A percentile compares a stretch with the other conserved stretches of the same genome.
Conservation (phyloP, 257 asterid genomes). For the Striga asiatica region DNA sequence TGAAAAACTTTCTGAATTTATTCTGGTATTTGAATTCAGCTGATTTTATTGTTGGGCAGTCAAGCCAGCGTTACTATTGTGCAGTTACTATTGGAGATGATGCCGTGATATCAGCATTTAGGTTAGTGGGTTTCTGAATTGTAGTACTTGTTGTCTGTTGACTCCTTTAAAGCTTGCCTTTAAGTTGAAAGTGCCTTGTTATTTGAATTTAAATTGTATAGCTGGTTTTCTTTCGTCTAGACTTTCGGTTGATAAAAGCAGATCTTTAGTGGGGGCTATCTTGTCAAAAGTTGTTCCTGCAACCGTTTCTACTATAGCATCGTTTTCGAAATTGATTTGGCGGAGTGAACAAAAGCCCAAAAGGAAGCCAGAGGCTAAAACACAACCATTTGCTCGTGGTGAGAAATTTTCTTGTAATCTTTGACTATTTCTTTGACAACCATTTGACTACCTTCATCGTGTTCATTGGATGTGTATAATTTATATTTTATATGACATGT, state of each 20-base stretch:
- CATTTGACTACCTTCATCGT: background rate
- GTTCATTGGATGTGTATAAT: background rate
- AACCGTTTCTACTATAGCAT: slow-evolving; percentile 82
- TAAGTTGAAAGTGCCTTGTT: slow-evolving; percentile 6
- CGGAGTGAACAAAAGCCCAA: slow-evolving; percentile 45
- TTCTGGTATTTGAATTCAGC: slow-evolving; percentile 78
- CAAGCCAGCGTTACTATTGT: slow-evolving; percentile 77
- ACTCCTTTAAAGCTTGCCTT: background rate
- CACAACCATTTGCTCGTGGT: slow-evolving; percentile 88
- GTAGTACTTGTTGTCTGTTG: slow-evolving; percentile 3
- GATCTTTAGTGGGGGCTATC: slow-evolving; percentile 92
- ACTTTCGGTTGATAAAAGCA: slow-evolving; percentile 78
- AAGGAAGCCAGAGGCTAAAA: slow-evolving; percentile 56
- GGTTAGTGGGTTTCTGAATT: slow-evolving; percentile 39
- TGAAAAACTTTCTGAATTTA: slow-evolving; percentile 44
- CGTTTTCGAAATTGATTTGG: slow-evolving; percentile 81
- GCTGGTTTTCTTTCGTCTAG: slow-evolving; percentile 30
- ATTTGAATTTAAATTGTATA: slow-evolving; percentile 10
- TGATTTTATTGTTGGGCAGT: slow-evolving; percentile 95
- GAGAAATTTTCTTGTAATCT: slow-evolving; percentile 15
- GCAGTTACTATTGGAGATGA: slow-evolving; percentile 85
- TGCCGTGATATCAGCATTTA: slow-evolving; percentile 84
- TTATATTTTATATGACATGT: too few species aligned
- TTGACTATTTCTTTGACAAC: background rate
- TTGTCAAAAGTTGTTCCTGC: slow-evolving; percentile 95